Evolutionary conservation across 2,329 filamentous ascomycete genomes (phyloP).

Genomic region (Teratosphaeria epicoccoides): DNA sequence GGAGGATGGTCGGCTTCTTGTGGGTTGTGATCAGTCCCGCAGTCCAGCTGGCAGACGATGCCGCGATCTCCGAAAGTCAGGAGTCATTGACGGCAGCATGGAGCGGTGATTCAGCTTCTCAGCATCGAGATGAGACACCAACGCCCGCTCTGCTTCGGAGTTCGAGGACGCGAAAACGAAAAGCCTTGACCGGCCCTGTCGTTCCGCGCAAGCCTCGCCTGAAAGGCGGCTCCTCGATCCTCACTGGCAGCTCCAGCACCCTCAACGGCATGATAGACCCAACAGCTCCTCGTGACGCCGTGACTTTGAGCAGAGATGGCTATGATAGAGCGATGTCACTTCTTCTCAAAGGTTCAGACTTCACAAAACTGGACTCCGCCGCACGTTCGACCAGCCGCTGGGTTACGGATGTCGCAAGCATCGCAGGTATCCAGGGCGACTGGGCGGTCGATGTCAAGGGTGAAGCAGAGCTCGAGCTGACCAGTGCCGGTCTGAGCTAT

Average conservation of each 20-base stretch:
- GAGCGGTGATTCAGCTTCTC: neutral
- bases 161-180: conserved; percentile 25
- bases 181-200: conserved; percentile 48
- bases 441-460: conserved; percentile 15
- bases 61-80: conserved; percentile 9
- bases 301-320: conserved; percentile 23
- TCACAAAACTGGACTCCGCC: conserved; percentile 54
- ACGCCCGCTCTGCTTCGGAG: conserved; percentile 1
- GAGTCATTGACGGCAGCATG: conserved; percentile 4
- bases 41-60: neutral
- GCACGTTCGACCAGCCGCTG: conserved; percentile 57
- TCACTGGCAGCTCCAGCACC: conserved; percentile 7
- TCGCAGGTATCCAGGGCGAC: conserved; percentile 11
- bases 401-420: conserved; percentile 50
- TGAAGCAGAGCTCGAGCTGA: conserved; percentile 3
- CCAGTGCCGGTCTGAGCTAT: neutral
- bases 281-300: conserved; percentile 7
- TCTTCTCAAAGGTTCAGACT: conserved; percentile 58
- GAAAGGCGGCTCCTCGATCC: conserved; percentile 17
- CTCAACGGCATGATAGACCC: conserved; percentile 9
- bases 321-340: conserved; percentile 43
- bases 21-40: conserved; percentile 73
- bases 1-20: conserved; percentile 82
- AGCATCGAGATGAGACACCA: conserved; percentile 3
- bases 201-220: conserved; percentile 48